Conservation (phyloP, 1,284 basidiomycete species). For the Cutaneotrichosporon arboriforme region DNA sequence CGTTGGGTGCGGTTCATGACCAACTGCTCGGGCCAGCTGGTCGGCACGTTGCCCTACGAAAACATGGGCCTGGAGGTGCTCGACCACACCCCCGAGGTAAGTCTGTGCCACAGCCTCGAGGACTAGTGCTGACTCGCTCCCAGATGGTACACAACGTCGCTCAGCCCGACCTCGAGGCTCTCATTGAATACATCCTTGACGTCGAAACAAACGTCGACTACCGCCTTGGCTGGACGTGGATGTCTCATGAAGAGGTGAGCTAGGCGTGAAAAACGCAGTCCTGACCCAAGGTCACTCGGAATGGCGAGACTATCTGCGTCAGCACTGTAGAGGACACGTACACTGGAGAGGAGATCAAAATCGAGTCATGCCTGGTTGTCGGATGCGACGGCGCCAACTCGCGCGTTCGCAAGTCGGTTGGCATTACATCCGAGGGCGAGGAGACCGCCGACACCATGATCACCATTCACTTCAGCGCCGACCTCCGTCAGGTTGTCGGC, state of each 20-base stretch:
- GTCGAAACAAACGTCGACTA: constrained; percentile 18
- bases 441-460: constrained; percentile 27
- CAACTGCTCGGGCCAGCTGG: constrained; percentile 18
- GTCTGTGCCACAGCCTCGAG: not conserved
- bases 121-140: not conserved
- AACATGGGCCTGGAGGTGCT: constrained; percentile 21
- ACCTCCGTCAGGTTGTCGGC: constrained; percentile 22
- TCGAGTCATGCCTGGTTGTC: constrained; percentile 20
- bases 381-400: constrained; percentile 28
- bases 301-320: constrained; percentile 13
- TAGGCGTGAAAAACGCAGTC: not conserved
- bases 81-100: constrained; percentile 21
- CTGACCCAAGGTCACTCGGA: not conserved
- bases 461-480: constrained; percentile 26
- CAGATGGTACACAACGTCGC: constrained; percentile 31
- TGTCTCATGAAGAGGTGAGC: constrained; percentile 16
- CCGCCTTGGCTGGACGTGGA: constrained; percentile 27
- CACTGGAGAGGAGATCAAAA: constrained; percentile 17
- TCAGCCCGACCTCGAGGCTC: constrained; percentile 25
- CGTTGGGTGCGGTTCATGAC: constrained; percentile 24
- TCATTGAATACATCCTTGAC: constrained; percentile 17
- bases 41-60: constrained; percentile 24
- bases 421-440: constrained; percentile 24
- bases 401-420: constrained; percentile 15
- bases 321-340: constrained; percentile 23